A percentile compares a stretch with the other conserved stretches of the same genome.
Evolutionary conservation across 768 basidiomycete genomes (phyloP).

Genomic region (Leccinellum rugosiceps): DNA sequence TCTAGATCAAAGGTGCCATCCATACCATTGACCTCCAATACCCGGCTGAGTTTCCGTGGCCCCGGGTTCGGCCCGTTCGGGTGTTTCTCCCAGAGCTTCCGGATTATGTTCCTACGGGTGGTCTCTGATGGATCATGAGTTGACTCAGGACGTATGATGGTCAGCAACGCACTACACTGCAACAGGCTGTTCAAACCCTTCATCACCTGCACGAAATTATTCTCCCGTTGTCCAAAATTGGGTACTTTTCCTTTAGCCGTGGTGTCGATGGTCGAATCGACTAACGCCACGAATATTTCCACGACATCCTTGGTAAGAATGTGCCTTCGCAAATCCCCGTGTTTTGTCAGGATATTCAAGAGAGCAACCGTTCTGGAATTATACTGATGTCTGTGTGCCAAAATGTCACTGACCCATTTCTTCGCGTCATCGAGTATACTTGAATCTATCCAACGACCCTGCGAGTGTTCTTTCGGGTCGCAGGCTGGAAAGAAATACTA

Average conservation of each 20-base stretch:
- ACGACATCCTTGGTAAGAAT: constrained; percentile 16
- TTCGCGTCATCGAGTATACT: constrained; percentile 3
- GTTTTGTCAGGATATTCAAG: constrained; percentile 19
- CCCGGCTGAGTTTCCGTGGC: constrained; percentile 4
- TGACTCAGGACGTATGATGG: background rate
- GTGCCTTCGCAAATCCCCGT: constrained; percentile 7
- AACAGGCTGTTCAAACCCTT: constrained; percentile 17
- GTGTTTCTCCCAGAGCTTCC: background rate
- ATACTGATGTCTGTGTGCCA: constrained; percentile 17
- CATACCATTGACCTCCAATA: constrained; percentile 16
- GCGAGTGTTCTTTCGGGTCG: background rate
- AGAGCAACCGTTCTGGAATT: constrained; percentile 20
- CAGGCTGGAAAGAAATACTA: constrained; percentile 3
- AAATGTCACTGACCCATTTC: constrained; percentile 9
- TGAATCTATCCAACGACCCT: background rate
- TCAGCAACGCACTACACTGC: constrained; percentile 12
- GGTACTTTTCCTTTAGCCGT: background rate
- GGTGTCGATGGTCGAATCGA: constrained; percentile 12
- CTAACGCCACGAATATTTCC: constrained; percentile 8
- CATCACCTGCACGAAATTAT: constrained; percentile 20
- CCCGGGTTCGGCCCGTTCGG: no score
- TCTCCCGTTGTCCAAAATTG: background rate
- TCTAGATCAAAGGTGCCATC: no score
- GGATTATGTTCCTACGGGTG: constrained; percentile 1
- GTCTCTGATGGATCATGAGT: constrained; percentile 5